These are phyloP conservation scores for Coemansia sp. DNA, from an alignment of 192 early-diverging fungal genomes.

Conservation along the genomic window DNA sequence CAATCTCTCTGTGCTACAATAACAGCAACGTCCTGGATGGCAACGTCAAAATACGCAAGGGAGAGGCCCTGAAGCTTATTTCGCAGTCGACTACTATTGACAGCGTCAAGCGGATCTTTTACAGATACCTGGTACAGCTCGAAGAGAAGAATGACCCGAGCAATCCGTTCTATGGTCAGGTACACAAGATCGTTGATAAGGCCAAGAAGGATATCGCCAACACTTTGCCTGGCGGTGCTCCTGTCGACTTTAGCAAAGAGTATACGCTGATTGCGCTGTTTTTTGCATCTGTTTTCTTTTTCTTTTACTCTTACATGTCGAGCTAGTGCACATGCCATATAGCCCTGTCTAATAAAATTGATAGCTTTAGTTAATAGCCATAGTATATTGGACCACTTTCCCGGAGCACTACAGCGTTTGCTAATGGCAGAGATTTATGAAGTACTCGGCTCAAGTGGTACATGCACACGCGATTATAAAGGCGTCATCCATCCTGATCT, in stretches of 20 bases:
- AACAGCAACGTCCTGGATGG: conserved; percentile 78
- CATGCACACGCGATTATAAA: too few relatives aligned
- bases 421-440: too few relatives aligned
- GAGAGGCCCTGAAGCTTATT: conserved; percentile 76
- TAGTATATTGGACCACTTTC: too few relatives aligned
- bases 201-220: conserved; percentile 48
- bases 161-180: conserved; percentile 68
- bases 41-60: conserved; percentile 94
- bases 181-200: conserved; percentile 59
- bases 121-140: conserved; percentile 65
- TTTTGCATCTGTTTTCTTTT: conserved; percentile 18
- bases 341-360: too few relatives aligned
- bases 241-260: conserved; percentile 50
- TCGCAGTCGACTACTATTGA: conserved; percentile 60
- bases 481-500: too few relatives aligned
- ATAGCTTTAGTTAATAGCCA: too few relatives aligned
- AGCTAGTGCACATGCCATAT: not conserved
- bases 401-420: too few relatives aligned
- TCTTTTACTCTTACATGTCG: conserved; percentile 36
- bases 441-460: too few relatives aligned
- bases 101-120: conserved; percentile 66
- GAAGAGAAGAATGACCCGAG: conserved; percentile 63
- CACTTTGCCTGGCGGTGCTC: conserved; percentile 46
- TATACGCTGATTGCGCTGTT: conserved; percentile 38
- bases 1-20: conserved; percentile 85